Evolutionary conservation across 2,329 filamentous ascomycete genomes (phyloP), one percentile per base, ranked within the genome.

Genomic region (Xylaria digitata): DNA sequence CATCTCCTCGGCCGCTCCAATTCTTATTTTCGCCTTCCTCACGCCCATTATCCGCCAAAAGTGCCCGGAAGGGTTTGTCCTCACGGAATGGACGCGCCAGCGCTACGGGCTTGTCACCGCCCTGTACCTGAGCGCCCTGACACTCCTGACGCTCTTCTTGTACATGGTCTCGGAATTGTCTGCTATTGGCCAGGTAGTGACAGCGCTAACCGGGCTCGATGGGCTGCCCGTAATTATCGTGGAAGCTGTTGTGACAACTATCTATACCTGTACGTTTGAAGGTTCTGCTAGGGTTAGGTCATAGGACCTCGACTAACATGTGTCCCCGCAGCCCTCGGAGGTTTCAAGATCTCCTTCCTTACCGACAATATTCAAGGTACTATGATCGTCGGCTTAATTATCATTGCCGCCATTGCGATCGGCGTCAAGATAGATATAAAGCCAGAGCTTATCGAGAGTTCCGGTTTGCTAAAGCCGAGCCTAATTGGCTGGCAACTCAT

Each of bases 81-180:
- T 96, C 70, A 96, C 92, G 0, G 92, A 95, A 77, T 96, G 92
- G 92, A 91, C 91, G 21, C 86, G 91, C 65, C 90, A 94, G 80
- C 86, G 92, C 67, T 96, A 93, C 79, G 93, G 92, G 19, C 76
- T 85, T 2, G 76, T 89, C 40, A 84, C 90, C 6, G 90, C 90
- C 60, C 80, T 94, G 43, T 95, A 92, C 76, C 83, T 96, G 69
- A 93, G 91, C 77, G 85, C 91, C 73, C 84, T 94, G 82, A 94
- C 92, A 50, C 83, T 95, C 56, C 89, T 94, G 56, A 95, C 92
- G 1, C 85, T 96, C 73, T 96, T 95, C 78, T 79, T 96, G 58
- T 96, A 95, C 83, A 95, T 96, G 92, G 89, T 95, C 30, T 88
- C 92, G 21, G 92, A 96, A 81, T 84, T 96, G 49, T 94, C 92